phyloP scores from a whole-genome alignment of 1,284 basidiomycete species.

The Ganoderma leucocontextum region DNA sequence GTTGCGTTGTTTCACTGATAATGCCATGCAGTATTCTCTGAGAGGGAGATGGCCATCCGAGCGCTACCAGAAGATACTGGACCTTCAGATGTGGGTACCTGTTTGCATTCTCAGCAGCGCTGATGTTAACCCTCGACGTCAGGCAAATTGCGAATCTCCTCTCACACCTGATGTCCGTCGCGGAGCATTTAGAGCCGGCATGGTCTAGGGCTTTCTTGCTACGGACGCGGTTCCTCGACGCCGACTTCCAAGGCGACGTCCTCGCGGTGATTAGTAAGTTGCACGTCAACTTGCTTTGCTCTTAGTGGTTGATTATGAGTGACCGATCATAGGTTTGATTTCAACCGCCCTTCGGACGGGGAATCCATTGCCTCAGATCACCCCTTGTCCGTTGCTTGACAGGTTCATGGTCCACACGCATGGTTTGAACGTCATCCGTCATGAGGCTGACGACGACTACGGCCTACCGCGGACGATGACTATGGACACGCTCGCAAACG shows the following conservation, averaged over 20 bases:
- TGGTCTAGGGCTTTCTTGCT: conserved; percentile 83
- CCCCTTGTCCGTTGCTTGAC: conserved; percentile 83
- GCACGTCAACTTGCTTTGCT: not conserved
- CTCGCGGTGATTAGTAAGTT: conserved; percentile 79
- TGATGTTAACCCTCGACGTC: conserved; percentile 15
- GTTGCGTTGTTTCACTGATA: not conserved
- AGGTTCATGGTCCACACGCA: conserved; percentile 72
- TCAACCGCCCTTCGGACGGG: conserved; percentile 80
- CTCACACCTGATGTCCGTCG: conserved; percentile 69
- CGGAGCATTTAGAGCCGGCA: conserved; percentile 70
- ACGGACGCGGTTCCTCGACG: conserved; percentile 79
- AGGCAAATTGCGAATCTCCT: conserved; percentile 70
- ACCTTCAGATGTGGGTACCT: conserved; percentile 64
- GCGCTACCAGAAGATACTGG: conserved; percentile 70
- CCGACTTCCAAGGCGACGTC: conserved; percentile 85
- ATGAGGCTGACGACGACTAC: conserved; percentile 73
- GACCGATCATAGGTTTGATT: conserved; percentile 61
- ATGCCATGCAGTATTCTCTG: conserved; percentile 62
- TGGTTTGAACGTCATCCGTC: conserved; percentile 69
- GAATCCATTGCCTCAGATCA: conserved; percentile 84
- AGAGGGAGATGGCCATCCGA: conserved; percentile 74
- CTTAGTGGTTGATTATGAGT: conserved; percentile 1
- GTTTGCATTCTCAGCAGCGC: conserved; percentile 32
- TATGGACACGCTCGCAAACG: conserved; percentile 69
- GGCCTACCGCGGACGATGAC: conserved; percentile 72